These are phyloP conservation scores for Paecilomyces niveus DNA, from an alignment of 2,329 filamentous ascomycete species.

Conservation along the genomic window DNA sequence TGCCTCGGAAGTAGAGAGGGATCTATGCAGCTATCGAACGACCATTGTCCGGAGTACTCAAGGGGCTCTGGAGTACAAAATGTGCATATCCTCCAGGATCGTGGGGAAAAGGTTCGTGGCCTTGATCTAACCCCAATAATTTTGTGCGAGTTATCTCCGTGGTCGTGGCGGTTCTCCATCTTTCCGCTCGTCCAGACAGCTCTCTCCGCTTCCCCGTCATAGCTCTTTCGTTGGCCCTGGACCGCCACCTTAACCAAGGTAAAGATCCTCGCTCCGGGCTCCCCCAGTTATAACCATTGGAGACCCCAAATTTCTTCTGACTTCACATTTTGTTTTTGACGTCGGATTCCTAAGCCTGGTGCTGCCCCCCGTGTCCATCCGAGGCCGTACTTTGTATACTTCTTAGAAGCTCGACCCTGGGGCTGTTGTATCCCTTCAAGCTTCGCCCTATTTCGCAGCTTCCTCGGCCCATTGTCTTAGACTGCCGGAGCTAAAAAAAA, in stretches of 20 bases:
- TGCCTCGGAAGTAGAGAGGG: neutral
- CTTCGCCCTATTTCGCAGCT: neutral
- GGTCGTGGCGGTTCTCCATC: neutral
- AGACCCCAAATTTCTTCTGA: neutral
- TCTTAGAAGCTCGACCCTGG: neutral
- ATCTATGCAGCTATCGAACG: neutral
- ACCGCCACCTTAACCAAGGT: neutral
- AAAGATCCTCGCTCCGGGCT: neutral
- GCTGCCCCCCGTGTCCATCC: neutral
- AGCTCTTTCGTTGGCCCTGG: neutral
- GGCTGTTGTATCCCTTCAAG: neutral
- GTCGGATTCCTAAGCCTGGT: neutral
- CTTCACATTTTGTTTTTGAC: neutral
- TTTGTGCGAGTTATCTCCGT: neutral
- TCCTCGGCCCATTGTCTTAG: neutral
- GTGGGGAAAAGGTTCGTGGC: neutral
- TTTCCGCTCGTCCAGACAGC: conserved; percentile 1
- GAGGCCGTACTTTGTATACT: neutral
- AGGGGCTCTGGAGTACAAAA: neutral
- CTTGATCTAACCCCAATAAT: neutral
- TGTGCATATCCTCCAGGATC: neutral
- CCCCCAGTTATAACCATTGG: conserved; percentile 1
- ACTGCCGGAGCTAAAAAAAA: neutral
- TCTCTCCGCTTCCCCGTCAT: conserved; percentile 1
- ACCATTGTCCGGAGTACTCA: neutral